Base-by-base conservation (phyloP, 805 yeast species). In the Candida hungchunana region DNA sequence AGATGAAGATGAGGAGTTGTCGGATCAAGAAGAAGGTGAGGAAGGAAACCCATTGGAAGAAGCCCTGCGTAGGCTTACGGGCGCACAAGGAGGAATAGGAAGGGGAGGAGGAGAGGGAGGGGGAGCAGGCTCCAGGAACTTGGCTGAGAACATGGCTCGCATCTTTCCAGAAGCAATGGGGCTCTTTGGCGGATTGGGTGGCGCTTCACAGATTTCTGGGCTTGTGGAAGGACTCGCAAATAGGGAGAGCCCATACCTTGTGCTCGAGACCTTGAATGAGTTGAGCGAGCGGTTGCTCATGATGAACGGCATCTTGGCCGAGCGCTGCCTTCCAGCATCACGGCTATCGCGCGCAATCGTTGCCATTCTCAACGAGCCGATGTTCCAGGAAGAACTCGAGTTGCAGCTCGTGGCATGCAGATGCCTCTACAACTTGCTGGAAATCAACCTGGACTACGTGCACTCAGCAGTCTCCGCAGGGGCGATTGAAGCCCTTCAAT, bases 371-470 rank as follows among this genome's bases (percentile, higher is more conserved):
- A 65, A 66, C 12, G 78, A 76, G 42, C 80, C 85, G 0, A 28
- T 49, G 6, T 68, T 77, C 32, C 71, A 67, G 19, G 83, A 76
- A 15, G 82, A 82, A 44, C 62, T 85, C 32, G 96, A 90, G 52
- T 54, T 89, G n/a, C 90, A 83, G 51, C 60, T 90, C 29, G 80
- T 83, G 26, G 81, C 94, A 0, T 84, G 95, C 50, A 72, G 96
- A 32, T 84, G 95, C 52, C 62, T 89, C 13, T 82, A 83, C 56
- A 89, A 87, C 55, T 62, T 89, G 29, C 61, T 87, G 36, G 96
- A 87, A 53, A 81, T 82, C 9, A 72, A 80, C 46, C 76, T 77
- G 12, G 81, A 81, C 30, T 74, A 78, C 29, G 71, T 79, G 6
- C 69, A 71, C 34, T 73, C 69, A 23, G 79, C 86, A 4, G 79